phyloP scores from a whole-genome alignment of 176 grass and related monocot genomes.

The Triticum timopheevii region DNA sequence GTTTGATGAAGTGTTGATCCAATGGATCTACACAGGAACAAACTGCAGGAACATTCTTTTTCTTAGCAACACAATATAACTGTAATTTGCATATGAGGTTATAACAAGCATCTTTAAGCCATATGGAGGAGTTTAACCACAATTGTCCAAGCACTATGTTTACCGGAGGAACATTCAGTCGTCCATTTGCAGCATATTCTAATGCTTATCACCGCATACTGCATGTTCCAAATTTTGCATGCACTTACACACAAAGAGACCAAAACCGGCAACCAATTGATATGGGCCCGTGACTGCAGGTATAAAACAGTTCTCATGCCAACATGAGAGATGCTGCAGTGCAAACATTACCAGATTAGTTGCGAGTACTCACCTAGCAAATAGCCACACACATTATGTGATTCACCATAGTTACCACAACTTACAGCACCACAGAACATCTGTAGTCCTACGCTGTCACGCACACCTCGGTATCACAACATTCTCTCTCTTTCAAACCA shows the following conservation, averaged over 20 bases:
- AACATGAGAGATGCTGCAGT: slow-evolving; percentile 7
- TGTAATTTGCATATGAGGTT: background rate
- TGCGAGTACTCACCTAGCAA: background rate
- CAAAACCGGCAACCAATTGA: background rate
- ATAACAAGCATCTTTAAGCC: background rate
- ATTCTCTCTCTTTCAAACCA: background rate
- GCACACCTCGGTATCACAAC: slow-evolving; percentile 13
- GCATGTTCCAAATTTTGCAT: background rate
- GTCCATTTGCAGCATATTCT: background rate
- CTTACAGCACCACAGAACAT: background rate
- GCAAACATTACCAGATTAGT: background rate
- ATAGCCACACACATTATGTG: background rate
- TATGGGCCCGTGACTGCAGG: background rate
- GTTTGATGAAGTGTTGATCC: background rate
- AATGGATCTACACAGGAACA: background rate
- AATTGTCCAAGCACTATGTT: background rate
- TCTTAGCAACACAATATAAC: background rate
- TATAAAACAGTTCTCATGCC: background rate
- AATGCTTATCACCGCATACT: background rate
- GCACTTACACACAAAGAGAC: background rate
- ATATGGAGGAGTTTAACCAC: background rate
- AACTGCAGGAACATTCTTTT: background rate
- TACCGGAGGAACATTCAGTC: background rate
- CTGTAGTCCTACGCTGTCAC: background rate
- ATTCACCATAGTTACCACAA: slow-evolving; percentile 9